These are phyloP conservation scores for Chlamydomonas asymmetrica DNA, from an alignment of 139 green algal species.

Conservation along the genomic window DNA sequence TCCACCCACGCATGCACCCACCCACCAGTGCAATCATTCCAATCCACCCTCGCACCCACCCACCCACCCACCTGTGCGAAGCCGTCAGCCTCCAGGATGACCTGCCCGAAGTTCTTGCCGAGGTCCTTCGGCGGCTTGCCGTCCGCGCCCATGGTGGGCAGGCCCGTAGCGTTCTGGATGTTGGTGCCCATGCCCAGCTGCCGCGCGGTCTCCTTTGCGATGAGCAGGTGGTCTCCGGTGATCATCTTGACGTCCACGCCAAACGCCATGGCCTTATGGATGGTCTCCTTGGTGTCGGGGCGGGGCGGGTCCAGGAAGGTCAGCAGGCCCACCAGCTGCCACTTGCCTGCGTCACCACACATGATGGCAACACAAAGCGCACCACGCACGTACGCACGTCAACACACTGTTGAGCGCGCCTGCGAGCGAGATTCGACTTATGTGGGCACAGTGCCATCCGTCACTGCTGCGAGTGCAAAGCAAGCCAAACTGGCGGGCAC, in stretches of 20 bases:
- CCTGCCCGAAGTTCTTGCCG: constrained; percentile 63
- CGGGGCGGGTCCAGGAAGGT: constrained; percentile 89
- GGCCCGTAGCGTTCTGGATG: constrained; percentile 57
- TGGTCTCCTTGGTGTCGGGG: constrained; percentile 80
- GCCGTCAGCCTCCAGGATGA: constrained; percentile 79
- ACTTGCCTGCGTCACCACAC: constrained; percentile 49
- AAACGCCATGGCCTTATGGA: constrained; percentile 69
- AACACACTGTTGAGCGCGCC: too few relatives aligned
- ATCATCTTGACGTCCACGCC: constrained; percentile 93
- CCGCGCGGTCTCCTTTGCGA: constrained; percentile 85
- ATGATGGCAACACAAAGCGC: constrained; percentile 28
- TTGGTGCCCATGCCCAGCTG: constrained; percentile 80
- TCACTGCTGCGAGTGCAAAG: too few relatives aligned
- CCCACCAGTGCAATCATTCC: too few relatives aligned
- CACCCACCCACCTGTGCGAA: constrained; percentile 71
- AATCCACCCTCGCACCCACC: not conserved
- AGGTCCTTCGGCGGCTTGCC: constrained; percentile 77
- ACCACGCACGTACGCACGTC: too few relatives aligned
- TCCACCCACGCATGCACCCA: too few relatives aligned
- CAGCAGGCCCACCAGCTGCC: constrained; percentile 78
- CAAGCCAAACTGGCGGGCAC: too few relatives aligned
- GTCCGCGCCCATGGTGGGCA: constrained; percentile 62
- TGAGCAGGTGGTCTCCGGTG: constrained; percentile 81
- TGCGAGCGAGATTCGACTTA: too few relatives aligned
- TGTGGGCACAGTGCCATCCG: too few relatives aligned